These are phyloP conservation scores for Citrus reticulata DNA, from an alignment of 345 rosid genomes.

Conservation along the genomic window DNA sequence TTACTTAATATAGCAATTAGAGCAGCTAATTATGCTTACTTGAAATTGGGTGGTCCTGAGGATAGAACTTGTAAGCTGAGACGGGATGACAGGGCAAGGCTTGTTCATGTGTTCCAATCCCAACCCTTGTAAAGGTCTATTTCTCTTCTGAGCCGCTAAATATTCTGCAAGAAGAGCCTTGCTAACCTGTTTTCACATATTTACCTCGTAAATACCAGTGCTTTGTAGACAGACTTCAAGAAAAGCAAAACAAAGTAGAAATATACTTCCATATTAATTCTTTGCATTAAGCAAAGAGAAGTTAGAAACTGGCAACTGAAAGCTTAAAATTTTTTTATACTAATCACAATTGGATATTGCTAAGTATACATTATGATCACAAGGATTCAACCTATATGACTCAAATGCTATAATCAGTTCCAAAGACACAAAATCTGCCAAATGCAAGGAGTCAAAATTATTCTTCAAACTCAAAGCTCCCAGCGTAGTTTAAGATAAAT, in stretches of 20 bases:
- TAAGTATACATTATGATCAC: background rate
- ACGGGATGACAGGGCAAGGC: conserved; percentile 57
- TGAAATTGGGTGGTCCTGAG: conserved; percentile 76
- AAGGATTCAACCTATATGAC: background rate
- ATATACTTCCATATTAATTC: background rate
- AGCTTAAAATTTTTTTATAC: background rate
- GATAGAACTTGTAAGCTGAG: conserved; percentile 58
- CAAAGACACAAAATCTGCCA: background rate
- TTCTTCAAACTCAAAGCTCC: background rate
- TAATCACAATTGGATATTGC: background rate
- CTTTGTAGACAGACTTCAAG: background rate
- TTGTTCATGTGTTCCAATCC: conserved; percentile 88
- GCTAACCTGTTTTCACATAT: conserved; percentile 57
- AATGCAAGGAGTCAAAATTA: background rate
- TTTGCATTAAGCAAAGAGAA: background rate
- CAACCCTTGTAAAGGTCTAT: conserved; percentile 58
- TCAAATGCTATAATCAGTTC: background rate
- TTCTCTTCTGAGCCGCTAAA: conserved; percentile 57
- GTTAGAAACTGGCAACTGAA: background rate
- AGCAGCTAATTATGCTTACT: conserved; percentile 30
- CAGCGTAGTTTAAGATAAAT: background rate
- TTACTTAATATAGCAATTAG: background rate
- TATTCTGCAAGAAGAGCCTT: conserved; percentile 86
- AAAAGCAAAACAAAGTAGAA: background rate
- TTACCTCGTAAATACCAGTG: conserved; percentile 7